These are phyloP conservation scores for Datisca glomerata DNA, from an alignment of 306 rosid species.

Conservation along the genomic window DNA sequence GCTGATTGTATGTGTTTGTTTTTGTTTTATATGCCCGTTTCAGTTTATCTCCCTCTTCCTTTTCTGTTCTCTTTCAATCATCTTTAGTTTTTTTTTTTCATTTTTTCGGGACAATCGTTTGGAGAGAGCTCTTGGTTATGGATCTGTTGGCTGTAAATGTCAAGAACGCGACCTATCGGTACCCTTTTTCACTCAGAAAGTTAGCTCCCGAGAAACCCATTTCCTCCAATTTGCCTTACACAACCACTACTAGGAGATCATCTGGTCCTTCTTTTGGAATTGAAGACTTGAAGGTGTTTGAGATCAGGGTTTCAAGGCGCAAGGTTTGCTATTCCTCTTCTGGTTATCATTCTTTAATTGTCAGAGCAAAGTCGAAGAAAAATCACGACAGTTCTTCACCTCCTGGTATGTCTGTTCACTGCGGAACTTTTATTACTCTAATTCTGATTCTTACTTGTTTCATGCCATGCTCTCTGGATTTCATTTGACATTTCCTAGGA, in stretches of 20 bases:
- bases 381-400: slow-evolving; percentile 47
- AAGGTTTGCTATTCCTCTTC: slow-evolving; percentile 20
- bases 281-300: slow-evolving; percentile 23
- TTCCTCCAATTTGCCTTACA: slow-evolving; percentile 26
- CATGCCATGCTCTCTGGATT: background rate
- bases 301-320: slow-evolving; percentile 34
- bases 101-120: background rate
- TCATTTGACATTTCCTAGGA: background rate
- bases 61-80: too few species aligned
- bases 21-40: too few species aligned
- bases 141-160: slow-evolving; percentile 57
- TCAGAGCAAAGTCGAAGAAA: slow-evolving; percentile 58
- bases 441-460: background rate
- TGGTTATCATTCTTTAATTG: slow-evolving; percentile 19
- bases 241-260: slow-evolving; percentile 7
- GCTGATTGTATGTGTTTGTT: too few species aligned
- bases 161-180: slow-evolving; percentile 23
- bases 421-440: background rate
- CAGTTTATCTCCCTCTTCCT: too few species aligned
- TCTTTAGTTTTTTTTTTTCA: too few species aligned
- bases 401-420: slow-evolving; percentile 23
- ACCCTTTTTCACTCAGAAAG: slow-evolving; percentile 29
- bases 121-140: slow-evolving; percentile 23
- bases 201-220: slow-evolving; percentile 36
- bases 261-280: slow-evolving; percentile 21